These are phyloP conservation scores for Coccomyxa subellipsoidea DNA, from an alignment of 163 green algal genomes.

Conservation along the genomic window DNA sequence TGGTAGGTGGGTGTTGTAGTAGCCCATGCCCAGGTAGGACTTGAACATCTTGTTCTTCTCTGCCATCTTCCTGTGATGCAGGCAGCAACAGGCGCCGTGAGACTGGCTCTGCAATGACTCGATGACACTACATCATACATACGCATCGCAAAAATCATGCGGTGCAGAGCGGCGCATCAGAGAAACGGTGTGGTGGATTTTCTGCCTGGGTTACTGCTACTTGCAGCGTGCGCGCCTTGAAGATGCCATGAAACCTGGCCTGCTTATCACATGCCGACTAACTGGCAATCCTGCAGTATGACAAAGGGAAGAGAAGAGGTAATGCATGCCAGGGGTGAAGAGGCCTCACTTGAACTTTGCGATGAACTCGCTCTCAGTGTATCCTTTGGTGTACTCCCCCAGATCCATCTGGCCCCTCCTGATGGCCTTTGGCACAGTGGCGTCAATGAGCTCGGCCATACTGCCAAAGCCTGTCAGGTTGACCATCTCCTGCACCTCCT, in stretches of 20 bases:
- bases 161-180: background rate
- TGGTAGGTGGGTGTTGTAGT: slow-evolving; percentile 91
- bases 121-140: too few species aligned
- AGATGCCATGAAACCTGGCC: background rate
- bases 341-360: slow-evolving; percentile 79
- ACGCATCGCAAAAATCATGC: too few species aligned
- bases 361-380: slow-evolving; percentile 90
- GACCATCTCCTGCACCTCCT: slow-evolving; percentile 85
- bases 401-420: slow-evolving; percentile 79
- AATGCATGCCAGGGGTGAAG: background rate
- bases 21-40: slow-evolving; percentile 96
- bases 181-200: background rate
- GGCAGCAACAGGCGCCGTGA: background rate
- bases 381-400: slow-evolving; percentile 78
- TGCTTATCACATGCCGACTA: too few species aligned
- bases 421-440: slow-evolving; percentile 92
- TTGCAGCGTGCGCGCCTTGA: too few species aligned
- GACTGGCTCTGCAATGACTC: too few species aligned
- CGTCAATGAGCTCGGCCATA: slow-evolving; percentile 88
- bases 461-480: slow-evolving; percentile 73
- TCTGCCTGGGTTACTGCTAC: background rate
- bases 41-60: slow-evolving; percentile 96
- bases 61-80: slow-evolving; percentile 81
- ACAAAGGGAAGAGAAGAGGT: too few species aligned
- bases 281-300: too few species aligned